Conservation (phyloP, 2,329 filamentous ascomycete genomes). For the Tolypocladium guangdongense region DNA sequence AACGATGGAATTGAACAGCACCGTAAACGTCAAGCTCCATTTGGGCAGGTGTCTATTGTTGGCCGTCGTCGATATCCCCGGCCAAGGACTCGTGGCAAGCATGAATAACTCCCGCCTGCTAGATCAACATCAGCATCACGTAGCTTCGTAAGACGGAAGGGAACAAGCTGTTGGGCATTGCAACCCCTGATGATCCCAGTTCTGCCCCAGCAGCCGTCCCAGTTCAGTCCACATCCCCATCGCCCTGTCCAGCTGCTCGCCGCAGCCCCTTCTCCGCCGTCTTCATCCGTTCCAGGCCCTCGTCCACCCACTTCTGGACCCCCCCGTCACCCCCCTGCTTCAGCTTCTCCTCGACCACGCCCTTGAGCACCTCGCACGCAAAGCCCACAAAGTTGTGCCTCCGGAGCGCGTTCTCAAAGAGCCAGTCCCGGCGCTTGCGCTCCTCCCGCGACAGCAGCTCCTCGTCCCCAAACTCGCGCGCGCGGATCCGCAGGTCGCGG, state of each 20-base stretch:
- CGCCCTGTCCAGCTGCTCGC: constrained; percentile 20
- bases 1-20: not conserved
- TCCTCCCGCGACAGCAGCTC: constrained; percentile 73
- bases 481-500: constrained; percentile 65
- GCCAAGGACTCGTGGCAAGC: not conserved
- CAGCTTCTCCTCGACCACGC: constrained; percentile 67
- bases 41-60: not conserved
- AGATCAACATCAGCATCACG: not conserved
- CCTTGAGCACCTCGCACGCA: constrained; percentile 80
- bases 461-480: constrained; percentile 69
- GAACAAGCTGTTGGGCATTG: not conserved
- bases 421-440: constrained; percentile 75
- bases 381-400: constrained; percentile 96
- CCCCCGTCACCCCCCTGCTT: constrained; percentile 49
- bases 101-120: not conserved
- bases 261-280: constrained; percentile 22
- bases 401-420: constrained; percentile 87
- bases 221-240: constrained; percentile 22
- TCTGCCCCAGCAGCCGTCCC: no score
- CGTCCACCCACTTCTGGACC: constrained; percentile 64
- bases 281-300: constrained; percentile 48
- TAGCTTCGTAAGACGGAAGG: not conserved
- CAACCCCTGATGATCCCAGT: not conserved
- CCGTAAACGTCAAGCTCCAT: not conserved
- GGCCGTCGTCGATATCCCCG: not conserved